Conservation (phyloP, 345 rosid genomes). For the Murraya paniculata region DNA sequence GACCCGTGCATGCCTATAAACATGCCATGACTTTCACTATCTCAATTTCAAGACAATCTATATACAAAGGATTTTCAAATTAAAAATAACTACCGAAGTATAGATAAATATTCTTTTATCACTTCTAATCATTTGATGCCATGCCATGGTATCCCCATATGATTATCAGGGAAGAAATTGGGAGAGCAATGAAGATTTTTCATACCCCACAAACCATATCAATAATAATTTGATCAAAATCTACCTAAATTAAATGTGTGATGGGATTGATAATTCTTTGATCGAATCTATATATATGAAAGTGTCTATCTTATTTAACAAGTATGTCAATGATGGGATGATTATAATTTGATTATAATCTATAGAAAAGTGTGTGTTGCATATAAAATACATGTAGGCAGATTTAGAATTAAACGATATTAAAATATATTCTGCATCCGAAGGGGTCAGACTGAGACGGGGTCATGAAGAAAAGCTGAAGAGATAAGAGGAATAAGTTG, state of each 20-base stretch:
- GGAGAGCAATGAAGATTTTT: neutral
- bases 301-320: neutral
- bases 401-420: neutral
- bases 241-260: neutral
- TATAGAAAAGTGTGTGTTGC: neutral
- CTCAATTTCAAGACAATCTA: neutral
- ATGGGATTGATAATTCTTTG: neutral
- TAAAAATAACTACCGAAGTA: neutral
- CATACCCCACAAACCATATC: neutral
- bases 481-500: constrained; percentile 22
- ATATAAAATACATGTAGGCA: neutral
- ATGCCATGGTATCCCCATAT: neutral
- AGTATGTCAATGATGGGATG: neutral
- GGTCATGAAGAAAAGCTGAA: constrained; percentile 5
- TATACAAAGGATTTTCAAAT: neutral
- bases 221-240: constrained; percentile 2
- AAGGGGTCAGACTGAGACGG: constrained; percentile 5
- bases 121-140: neutral
- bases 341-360: too few species aligned
- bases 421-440: neutral
- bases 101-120: neutral
- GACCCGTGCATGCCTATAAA: constrained; percentile 8
- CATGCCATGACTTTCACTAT: constrained; percentile 3
- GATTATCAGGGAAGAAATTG: neutral
- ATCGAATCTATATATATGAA: neutral